Conservation (phyloP, 2,329 filamentous ascomycete genomes). For the Pseudogymnoascus sp. region DNA sequence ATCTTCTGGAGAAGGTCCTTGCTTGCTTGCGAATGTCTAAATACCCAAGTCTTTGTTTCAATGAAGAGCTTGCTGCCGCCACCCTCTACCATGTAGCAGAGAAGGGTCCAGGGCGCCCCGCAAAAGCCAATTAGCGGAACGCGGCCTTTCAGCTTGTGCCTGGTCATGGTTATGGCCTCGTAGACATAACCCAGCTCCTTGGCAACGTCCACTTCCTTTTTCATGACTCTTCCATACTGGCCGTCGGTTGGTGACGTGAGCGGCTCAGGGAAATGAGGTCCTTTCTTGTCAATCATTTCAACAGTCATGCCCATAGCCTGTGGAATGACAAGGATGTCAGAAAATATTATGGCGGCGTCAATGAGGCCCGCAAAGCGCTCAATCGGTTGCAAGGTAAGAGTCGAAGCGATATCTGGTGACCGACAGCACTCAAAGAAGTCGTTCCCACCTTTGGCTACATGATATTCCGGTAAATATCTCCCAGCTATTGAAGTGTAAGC, state of each 20-base stretch:
- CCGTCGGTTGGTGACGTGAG: slow-evolving; percentile 69
- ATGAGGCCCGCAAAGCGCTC: slow-evolving; percentile 85
- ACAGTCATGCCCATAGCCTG: slow-evolving; percentile 99
- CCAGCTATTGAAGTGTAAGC: slow-evolving; percentile 52
- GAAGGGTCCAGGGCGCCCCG: slow-evolving; percentile 89
- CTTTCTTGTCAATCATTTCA: slow-evolving; percentile 96
- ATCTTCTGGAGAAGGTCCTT: slow-evolving; percentile 85
- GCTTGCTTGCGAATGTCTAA: slow-evolving; percentile 72
- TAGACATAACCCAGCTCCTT: slow-evolving; percentile 89
- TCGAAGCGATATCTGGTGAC: slow-evolving; percentile 83
- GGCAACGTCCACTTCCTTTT: slow-evolving; percentile 72
- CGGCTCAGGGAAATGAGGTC: slow-evolving; percentile 85
- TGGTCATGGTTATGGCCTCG: slow-evolving; percentile 83
- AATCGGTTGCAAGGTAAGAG: slow-evolving; percentile 86
- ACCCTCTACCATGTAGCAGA: slow-evolving; percentile 99
- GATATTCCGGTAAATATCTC: slow-evolving; percentile 95
- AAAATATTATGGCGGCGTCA: slow-evolving; percentile 97
- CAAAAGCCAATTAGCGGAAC: slow-evolving; percentile 96
- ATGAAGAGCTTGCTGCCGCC: slow-evolving; percentile 93
- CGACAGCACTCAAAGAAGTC: slow-evolving; percentile 99
- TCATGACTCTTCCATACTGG: slow-evolving; percentile 73
- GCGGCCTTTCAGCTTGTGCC: slow-evolving; percentile 75
- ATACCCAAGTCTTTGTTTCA: slow-evolving; percentile 94
- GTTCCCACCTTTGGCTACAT: slow-evolving; percentile 78
- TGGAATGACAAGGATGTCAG: slow-evolving; percentile 93